Evolutionary conservation across 1,139 yeast genomes (phyloP).

Genomic region (Protomyces arabidopsidicola): DNA sequence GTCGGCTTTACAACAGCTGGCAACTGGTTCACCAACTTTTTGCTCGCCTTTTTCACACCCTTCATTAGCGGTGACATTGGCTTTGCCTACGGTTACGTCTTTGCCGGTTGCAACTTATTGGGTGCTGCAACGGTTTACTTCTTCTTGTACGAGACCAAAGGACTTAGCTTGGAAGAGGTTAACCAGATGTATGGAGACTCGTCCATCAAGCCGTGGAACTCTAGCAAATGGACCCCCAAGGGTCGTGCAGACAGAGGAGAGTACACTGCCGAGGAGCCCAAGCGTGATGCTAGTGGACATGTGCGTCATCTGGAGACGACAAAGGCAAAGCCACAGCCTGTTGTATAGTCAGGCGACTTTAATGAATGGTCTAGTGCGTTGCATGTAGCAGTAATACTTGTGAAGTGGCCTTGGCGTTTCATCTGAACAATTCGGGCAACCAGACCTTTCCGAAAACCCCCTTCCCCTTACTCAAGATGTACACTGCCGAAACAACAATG

Average conservation of each 20-base stretch:
- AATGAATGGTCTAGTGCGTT: no score
- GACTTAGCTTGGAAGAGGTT: slow-evolving; percentile 62
- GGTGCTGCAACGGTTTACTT: slow-evolving; percentile 62
- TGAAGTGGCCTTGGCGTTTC: no score
- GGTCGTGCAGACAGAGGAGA: neutral
- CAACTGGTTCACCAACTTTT: slow-evolving; percentile 77
- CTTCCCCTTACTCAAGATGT: no score
- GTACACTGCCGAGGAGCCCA: neutral
- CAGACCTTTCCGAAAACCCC: no score
- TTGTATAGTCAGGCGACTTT: neutral
- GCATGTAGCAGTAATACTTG: no score
- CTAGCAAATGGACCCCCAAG: slow-evolving; percentile 24
- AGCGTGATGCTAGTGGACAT: neutral
- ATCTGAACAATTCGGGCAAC: no score
- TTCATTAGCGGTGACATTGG: slow-evolving; percentile 60
- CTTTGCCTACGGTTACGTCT: slow-evolving; percentile 68
- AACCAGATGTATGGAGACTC: slow-evolving; percentile 33
- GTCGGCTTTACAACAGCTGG: slow-evolving; percentile 65
- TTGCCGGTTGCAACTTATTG: slow-evolving; percentile 58
- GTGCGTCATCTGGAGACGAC: neutral
- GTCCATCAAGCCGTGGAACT: slow-evolving; percentile 32
- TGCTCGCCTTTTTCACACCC: slow-evolving; percentile 70
- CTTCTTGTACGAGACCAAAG: slow-evolving; percentile 68
- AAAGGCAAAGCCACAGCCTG: neutral
- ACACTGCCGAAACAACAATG: neutral